Evolutionary conservation across 1,284 basidiomycete species (phyloP).

Genomic region (Ustilago loliicola): DNA sequence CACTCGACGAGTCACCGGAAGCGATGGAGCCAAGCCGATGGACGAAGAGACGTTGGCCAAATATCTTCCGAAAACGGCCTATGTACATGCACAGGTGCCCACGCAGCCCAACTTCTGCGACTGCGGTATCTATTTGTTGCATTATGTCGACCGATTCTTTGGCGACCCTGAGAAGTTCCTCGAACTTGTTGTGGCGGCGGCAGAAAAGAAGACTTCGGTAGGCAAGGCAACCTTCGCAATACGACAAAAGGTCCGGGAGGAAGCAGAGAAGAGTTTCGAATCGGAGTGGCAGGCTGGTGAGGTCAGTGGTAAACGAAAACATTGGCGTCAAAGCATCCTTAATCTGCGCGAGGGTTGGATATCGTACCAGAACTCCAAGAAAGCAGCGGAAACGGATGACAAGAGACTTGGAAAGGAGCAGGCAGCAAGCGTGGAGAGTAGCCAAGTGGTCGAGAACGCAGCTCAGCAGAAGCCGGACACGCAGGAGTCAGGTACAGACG

Average conservation of each 20-base stretch:
- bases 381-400: conserved; percentile 11
- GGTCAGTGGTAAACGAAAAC: conserved; percentile 37
- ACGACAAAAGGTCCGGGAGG: not conserved
- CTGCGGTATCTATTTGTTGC: conserved; percentile 76
- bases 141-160: conserved; percentile 67
- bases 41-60: conserved; percentile 34
- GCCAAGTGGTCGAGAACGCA: not conserved
- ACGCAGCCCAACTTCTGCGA: conserved; percentile 86
- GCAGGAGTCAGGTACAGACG: not conserved
- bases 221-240: conserved; percentile 1
- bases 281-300: conserved; percentile 44
- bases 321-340: conserved; percentile 27
- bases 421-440: conserved; percentile 1
- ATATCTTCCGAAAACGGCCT: conserved; percentile 23
- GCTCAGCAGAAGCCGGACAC: not conserved
- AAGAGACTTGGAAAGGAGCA: conserved; percentile 17
- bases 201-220: not conserved
- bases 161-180: conserved; percentile 51
- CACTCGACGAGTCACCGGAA: not conserved
- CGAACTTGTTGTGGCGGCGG: conserved; percentile 18
- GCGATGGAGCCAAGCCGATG: not conserved
- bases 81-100: conserved; percentile 72
- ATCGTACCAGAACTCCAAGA: conserved; percentile 5
- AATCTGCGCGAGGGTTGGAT: conserved; percentile 38
- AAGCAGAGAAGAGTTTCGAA: conserved; percentile 9